Evolutionary conservation across 441 rosid genomes (phyloP), one percentile per base, ranked within the genome.

Genomic region (Codiaeum variegatum): DNA sequence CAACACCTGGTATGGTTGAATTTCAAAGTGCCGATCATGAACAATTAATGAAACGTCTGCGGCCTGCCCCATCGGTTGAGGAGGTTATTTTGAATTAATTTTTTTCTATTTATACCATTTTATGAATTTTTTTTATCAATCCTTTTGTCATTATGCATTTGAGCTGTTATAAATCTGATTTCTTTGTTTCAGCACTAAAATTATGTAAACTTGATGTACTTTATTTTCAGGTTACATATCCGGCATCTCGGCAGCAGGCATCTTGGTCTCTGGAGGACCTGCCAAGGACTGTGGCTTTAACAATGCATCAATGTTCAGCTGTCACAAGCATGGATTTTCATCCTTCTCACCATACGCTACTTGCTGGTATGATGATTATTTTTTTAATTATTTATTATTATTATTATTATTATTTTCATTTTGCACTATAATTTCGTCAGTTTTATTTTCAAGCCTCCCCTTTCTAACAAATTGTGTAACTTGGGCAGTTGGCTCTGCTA

Each of bases 301-400:
- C 85, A n/a, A 56, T 88, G 82, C 94, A 86, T 77, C 96, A 85
- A 82, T 94, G 91, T 23, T 88, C 97, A 40, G 38, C 77, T 67
- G 90, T 89, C 72, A 85, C 77, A 70, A 93, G 98, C 96, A 82
- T 93, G 96, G 97, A 90, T 81, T 91, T 93, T 78, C 94, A 87
- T 80, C 97, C 98, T 75, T 72, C 83, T 66, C 87, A 83, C 54
- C 85, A 87, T 28, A 82, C 86, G 1, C 67, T 85, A 79, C 96
- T 93, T 81, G 94, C 91, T 60, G 97, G 98, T 93, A 88, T 76
- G 69, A 24, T 66, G 24, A 69, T 75, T 21, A 4, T 51, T 65
- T 65, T 42, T 38, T 23, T 69, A 18, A 44, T 38, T 40, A 79
- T 94, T 93, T 82, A 94, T 93, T 59, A 95, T 97, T 93, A 88